Percentiles rank a stretch among this genome's conserved stretches.
Evolutionary conservation across 768 basidiomycete genomes (phyloP).

Genomic region (Termitomyces sp.): DNA sequence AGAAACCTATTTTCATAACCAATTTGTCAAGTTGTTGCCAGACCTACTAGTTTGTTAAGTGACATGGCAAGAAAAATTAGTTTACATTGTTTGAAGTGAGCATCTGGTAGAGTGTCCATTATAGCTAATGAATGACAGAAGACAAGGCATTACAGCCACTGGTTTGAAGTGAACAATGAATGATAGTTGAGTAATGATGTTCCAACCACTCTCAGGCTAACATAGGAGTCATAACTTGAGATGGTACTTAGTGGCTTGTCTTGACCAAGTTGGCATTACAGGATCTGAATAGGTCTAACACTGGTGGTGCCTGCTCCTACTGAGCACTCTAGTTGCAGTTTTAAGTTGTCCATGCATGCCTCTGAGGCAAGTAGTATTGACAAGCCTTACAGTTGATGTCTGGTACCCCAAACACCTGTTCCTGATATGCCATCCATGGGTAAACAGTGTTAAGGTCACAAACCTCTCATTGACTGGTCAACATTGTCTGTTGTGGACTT

Average conservation of each 20-base stretch:
- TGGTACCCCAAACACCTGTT: too few species aligned
- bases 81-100: constrained; percentile 2
- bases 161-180: constrained; percentile 17
- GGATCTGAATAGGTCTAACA: not conserved
- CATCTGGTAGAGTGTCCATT: constrained; percentile 17
- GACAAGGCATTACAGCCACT: constrained; percentile 20
- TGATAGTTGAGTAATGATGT: constrained; percentile 20
- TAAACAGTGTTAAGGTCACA: too few species aligned
- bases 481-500: too few species aligned
- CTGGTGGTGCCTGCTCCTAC: too few species aligned
- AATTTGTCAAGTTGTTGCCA: constrained; percentile 7
- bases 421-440: too few species aligned
- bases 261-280: constrained; percentile 19
- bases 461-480: too few species aligned
- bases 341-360: too few species aligned
- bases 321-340: too few species aligned
- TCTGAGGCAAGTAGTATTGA: too few species aligned
- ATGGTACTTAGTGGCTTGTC: constrained; percentile 17
- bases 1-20: constrained; percentile 12
- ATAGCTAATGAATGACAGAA: constrained; percentile 15
- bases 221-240: constrained; percentile 22
- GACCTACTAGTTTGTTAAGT: constrained; percentile 4
- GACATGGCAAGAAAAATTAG: too few species aligned
- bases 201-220: constrained; percentile 16
- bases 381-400: too few species aligned